Evolutionary conservation across 305 asterid species (phyloP), one percentile per base, ranked within the genome.

Genomic region (Fraxinus xanthoxyloides): DNA sequence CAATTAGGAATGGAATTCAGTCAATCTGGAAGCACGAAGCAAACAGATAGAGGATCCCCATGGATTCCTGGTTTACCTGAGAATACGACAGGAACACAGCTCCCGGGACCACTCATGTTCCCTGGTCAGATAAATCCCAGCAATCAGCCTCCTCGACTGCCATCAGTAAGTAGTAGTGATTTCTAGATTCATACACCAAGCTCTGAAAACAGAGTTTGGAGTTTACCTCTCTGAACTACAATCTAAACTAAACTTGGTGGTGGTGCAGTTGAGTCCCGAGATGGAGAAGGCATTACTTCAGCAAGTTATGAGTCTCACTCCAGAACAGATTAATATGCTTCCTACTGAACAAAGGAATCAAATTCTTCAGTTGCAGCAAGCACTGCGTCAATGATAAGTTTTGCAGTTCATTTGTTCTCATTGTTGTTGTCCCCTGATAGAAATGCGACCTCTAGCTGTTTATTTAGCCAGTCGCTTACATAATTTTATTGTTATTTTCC

Each of bases 261-360:
- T 69, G 79, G 48, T 86, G 88, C 92, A 96, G 98, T 89, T 96
- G 88, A 89, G 89, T 61, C 97, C 95, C 15, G 99, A 94, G 82
- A 81, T 92, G 95, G 98, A 96, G 85, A 89, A 93, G 84, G 97
- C 93, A 35, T 89, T 96, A 56, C 90, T 94, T 67, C 97, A 94
- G 90, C 98, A 93, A 89, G 98, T 94, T 51, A 91, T 92, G 97
- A 94, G 92, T 87, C 96, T 96, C 75, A 91, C 97, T 15, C 94
- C 97, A 0, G 99, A 94, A 80, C 95, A 94, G 91, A 92, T 96
- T 84, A 89, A 91, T 80, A 85, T 87, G 91, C 92, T 96, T 76
- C 98, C 98, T 10, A 86, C 94, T 0, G 99, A 94, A 51, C 98
- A 94, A 83, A 91, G 98, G 85, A 90, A 81, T 87, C 97, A 94